Evolutionary conservation across 371 early-diverging fungal genomes (phyloP).

Genomic region (Mucor mucedo): DNA sequence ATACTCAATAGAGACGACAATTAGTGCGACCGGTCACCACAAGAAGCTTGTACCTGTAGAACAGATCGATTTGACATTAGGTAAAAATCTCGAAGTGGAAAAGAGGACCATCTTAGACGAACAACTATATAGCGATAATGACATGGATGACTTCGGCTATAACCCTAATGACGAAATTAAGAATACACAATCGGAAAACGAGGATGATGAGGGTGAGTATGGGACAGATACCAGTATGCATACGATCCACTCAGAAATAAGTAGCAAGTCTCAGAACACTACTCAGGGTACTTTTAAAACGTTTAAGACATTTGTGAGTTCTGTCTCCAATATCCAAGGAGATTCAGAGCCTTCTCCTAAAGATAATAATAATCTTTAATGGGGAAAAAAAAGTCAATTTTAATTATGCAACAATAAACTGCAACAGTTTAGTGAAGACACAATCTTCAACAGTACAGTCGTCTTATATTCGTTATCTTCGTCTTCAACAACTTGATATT

Average conservation of each 20-base stretch:
- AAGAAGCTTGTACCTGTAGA: too few species aligned
- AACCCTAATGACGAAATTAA: neutral
- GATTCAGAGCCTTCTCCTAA: neutral
- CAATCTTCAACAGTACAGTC: constrained; percentile 1
- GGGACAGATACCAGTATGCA: neutral
- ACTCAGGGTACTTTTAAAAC: neutral
- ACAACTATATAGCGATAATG: neutral
- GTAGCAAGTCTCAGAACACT: neutral
- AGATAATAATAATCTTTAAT: neutral
- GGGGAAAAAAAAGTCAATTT: neutral
- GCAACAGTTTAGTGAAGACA: constrained; percentile 17
- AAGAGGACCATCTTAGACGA: too few species aligned
- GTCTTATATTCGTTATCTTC: constrained; percentile 10
- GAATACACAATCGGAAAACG: neutral
- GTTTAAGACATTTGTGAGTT: neutral
- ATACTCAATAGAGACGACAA: too few species aligned
- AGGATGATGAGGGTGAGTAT: neutral
- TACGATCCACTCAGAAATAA: neutral
- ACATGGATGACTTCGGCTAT: neutral
- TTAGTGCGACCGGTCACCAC: too few species aligned
- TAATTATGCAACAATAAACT: constrained; percentile 6
- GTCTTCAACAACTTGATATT: constrained; percentile 6
- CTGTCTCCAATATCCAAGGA: neutral
- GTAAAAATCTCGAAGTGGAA: too few species aligned
- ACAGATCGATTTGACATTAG: too few species aligned